Evolutionary conservation across 768 basidiomycete species (phyloP).

Genomic region (Lactarius psammicola): DNA sequence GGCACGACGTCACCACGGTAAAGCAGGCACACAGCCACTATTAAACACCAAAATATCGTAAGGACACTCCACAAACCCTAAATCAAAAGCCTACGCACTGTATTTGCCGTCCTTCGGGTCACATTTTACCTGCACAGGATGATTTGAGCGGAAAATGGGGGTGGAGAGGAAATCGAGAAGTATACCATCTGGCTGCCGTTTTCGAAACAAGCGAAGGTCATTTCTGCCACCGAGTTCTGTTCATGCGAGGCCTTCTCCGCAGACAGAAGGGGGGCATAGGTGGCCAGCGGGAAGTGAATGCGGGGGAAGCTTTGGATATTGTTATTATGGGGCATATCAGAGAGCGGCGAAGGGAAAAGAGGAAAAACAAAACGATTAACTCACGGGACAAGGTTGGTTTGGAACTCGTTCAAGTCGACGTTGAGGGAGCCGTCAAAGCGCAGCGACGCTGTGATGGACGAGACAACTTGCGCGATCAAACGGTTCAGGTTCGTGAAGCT

Average conservation of each 20-base stretch:
- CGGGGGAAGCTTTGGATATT: conserved; percentile 74
- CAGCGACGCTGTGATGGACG: conserved; percentile 94
- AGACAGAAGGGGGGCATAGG: conserved; percentile 94
- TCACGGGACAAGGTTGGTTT: conserved; percentile 96
- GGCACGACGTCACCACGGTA: conserved; percentile 97
- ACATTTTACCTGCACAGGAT: conserved; percentile 56
- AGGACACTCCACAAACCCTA: neutral
- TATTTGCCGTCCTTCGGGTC: conserved; percentile 99
- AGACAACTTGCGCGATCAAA: conserved; percentile 97
- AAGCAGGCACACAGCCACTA: conserved; percentile 88
- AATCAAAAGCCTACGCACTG: conserved; percentile 54
- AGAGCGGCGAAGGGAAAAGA: conserved; percentile 5
- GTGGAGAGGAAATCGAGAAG: neutral
- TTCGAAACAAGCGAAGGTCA: conserved; percentile 99
- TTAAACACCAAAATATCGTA: neutral
- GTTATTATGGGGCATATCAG: neutral
- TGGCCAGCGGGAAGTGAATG: conserved; percentile 97
- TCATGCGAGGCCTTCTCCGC: conserved; percentile 94
- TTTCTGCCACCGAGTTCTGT: conserved; percentile 95
- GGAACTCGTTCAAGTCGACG: conserved; percentile 97
- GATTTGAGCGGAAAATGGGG: neutral
- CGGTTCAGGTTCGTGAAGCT: conserved; percentile 94
- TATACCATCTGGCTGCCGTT: conserved; percentile 88
- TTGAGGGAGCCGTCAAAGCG: conserved; percentile 97
- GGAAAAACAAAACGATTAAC: too few species aligned